Conservation (phyloP, 768 basidiomycete genomes). For the Candolleomyces efflorescens region DNA sequence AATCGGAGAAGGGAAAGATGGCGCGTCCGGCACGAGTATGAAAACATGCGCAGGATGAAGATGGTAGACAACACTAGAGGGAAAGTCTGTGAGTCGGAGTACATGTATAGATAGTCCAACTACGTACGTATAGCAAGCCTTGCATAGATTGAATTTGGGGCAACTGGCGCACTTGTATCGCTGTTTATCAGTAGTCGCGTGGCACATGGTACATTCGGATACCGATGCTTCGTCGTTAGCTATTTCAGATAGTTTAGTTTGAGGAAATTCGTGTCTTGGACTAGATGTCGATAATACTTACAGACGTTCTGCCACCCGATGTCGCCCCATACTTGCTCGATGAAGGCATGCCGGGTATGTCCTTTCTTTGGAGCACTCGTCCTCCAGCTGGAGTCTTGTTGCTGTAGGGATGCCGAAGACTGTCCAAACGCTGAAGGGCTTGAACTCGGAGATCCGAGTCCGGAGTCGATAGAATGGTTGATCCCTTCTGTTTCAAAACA, state of each 20-base stretch:
- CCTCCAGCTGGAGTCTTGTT: conserved; percentile 48
- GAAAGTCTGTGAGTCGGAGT: conserved; percentile 1
- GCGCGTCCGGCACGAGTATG: conserved; percentile 70
- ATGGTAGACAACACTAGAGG: conserved; percentile 77
- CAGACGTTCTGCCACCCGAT: conserved; percentile 88
- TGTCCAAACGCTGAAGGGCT: conserved; percentile 19
- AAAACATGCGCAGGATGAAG: conserved; percentile 90
- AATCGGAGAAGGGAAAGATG: conserved; percentile 28
- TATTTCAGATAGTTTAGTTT: conserved; percentile 16
- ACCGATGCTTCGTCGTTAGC: conserved; percentile 67
- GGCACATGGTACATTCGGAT: conserved; percentile 80
- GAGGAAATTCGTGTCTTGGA: not conserved
- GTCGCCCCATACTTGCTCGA: conserved; percentile 83
- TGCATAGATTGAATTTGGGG: conserved; percentile 73
- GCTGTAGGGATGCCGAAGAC: not conserved
- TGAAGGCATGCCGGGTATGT: conserved; percentile 76
- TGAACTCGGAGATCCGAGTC: conserved; percentile 38
- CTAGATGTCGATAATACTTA: conserved; percentile 32
- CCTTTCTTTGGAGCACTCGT: conserved; percentile 75
- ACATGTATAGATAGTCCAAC: not conserved
- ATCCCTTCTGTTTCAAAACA: conserved; percentile 81
- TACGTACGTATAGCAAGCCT: conserved; percentile 72
- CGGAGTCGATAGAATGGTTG: conserved; percentile 65
- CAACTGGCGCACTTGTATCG: conserved; percentile 88
- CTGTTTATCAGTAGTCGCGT: conserved; percentile 50